These are phyloP conservation scores for Entophlyctis luteolus DNA, from an alignment of 192 early-diverging fungal species.

Conservation along the genomic window DNA sequence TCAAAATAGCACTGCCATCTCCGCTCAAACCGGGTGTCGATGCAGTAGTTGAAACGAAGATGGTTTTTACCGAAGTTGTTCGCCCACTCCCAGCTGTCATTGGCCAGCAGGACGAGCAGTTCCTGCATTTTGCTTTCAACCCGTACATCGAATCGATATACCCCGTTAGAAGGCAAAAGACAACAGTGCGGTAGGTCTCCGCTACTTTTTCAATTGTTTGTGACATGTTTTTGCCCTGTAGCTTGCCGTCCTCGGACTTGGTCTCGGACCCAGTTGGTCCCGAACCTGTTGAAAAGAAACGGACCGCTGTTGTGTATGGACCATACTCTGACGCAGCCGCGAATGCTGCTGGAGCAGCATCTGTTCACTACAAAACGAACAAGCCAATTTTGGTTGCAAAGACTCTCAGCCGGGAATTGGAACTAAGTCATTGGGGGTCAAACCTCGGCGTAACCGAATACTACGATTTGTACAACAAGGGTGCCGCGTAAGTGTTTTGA, in stretches of 20 bases:
- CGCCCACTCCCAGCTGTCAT: slow-evolving; percentile 43
- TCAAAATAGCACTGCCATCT: slow-evolving; percentile 19
- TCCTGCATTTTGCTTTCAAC: slow-evolving; percentile 58
- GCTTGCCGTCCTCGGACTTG: slow-evolving; percentile 25
- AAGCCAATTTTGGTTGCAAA: slow-evolving; percentile 58
- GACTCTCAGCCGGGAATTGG: slow-evolving; percentile 62
- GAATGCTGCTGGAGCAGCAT: slow-evolving; percentile 36
- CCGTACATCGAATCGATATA: slow-evolving; percentile 66
- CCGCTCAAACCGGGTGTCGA: slow-evolving; percentile 25
- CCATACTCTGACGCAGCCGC: slow-evolving; percentile 54
- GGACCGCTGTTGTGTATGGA: slow-evolving; percentile 68
- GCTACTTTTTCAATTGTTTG: neutral
- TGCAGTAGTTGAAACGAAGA: slow-evolving; percentile 24
- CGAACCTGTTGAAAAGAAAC: slow-evolving; percentile 37
- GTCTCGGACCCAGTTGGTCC: slow-evolving; percentile 28
- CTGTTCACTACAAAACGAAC: slow-evolving; percentile 65
- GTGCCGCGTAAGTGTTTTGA: slow-evolving; percentile 65
- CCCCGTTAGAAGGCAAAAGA: slow-evolving; percentile 67
- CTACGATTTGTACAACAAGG: slow-evolving; percentile 67
- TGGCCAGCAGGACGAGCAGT: slow-evolving; percentile 65
- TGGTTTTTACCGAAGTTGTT: slow-evolving; percentile 33
- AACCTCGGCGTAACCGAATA: slow-evolving; percentile 82
- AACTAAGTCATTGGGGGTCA: slow-evolving; percentile 80
- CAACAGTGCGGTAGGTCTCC: slow-evolving; percentile 67
- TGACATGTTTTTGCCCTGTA: neutral